These are phyloP conservation scores for Termitomyces sp. DNA, from an alignment of 768 basidiomycete genomes.

Conservation along the genomic window DNA sequence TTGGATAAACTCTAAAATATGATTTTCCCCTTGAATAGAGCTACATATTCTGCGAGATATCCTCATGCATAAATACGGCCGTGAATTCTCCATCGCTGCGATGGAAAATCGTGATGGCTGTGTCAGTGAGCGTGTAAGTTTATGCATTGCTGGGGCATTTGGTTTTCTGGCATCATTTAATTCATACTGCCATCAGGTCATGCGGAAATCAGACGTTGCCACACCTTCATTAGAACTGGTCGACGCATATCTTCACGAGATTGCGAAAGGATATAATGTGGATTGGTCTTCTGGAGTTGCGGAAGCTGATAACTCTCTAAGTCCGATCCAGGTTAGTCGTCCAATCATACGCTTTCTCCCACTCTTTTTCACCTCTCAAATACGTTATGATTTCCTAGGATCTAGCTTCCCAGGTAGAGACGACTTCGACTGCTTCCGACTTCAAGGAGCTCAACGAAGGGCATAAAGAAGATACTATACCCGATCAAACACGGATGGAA, in stretches of 20 bases:
- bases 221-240: slow-evolving; percentile 75
- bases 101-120: slow-evolving; percentile 81
- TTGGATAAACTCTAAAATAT: not conserved
- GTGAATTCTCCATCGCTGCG: slow-evolving; percentile 80
- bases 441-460: slow-evolving; percentile 24
- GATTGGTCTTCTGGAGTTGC: slow-evolving; percentile 41
- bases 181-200: slow-evolving; percentile 42
- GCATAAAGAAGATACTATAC: slow-evolving; percentile 21
- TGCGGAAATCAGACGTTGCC: slow-evolving; percentile 63
- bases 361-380: not conserved
- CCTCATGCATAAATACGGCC: slow-evolving; percentile 93
- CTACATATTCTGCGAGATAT: slow-evolving; percentile 88
- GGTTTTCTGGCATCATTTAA: not conserved
- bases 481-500: slow-evolving; percentile 43
- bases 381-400: slow-evolving; percentile 9
- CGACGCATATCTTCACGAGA: slow-evolving; percentile 84
- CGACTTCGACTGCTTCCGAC: slow-evolving; percentile 4
- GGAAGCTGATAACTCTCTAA: slow-evolving; percentile 24
- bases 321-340: slow-evolving; percentile 33
- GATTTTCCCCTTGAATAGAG: slow-evolving; percentile 41
- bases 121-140: slow-evolving; percentile 78
- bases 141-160: not conserved
- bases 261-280: slow-evolving; percentile 82
- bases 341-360: not conserved
- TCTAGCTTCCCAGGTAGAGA: slow-evolving; percentile 13